Evolutionary conservation across 139 green algal genomes (phyloP).

Genomic region (Micromonas commoda): DNA sequence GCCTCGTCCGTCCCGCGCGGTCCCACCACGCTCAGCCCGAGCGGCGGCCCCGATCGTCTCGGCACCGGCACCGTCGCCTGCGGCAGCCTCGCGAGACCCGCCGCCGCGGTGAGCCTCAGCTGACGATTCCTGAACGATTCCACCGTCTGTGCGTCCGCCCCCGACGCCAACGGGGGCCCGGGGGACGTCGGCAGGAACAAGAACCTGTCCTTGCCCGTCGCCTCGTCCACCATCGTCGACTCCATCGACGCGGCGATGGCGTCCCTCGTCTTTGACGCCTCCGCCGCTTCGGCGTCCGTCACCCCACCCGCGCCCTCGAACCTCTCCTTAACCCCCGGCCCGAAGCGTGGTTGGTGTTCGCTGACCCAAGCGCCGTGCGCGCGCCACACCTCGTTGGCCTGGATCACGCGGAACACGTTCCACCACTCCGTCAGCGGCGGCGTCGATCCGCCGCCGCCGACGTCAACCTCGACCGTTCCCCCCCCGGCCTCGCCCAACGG

Average conservation of each 20-base stretch:
- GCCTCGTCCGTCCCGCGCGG: neutral
- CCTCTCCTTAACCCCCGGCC: neutral
- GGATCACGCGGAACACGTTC: neutral
- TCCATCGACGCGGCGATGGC: neutral
- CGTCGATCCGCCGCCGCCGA: neutral
- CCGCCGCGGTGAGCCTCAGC: neutral
- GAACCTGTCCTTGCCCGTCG: no score
- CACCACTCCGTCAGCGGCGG: slow-evolving; percentile 3
- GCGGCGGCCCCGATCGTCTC: neutral
- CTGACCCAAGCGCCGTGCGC: slow-evolving; percentile 13
- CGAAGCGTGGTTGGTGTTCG: neutral
- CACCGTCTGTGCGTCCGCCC: neutral
- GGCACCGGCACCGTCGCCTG: neutral
- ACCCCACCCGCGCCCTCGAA: no score
- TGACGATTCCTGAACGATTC: neutral
- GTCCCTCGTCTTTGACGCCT: neutral
- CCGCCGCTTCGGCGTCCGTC: neutral
- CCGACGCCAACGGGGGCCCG: neutral
- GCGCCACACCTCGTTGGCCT: slow-evolving; percentile 5
- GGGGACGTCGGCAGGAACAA: neutral
- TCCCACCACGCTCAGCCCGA: slow-evolving; percentile 1
- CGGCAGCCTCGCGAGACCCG: neutral
- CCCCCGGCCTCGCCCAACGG: neutral
- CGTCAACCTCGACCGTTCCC: neutral
- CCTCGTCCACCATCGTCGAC: no score